Evolutionary conservation across 2,329 filamentous ascomycete species (phyloP), one percentile per base, ranked within the genome.

Genomic region (Tolypocladium paradoxum): DNA sequence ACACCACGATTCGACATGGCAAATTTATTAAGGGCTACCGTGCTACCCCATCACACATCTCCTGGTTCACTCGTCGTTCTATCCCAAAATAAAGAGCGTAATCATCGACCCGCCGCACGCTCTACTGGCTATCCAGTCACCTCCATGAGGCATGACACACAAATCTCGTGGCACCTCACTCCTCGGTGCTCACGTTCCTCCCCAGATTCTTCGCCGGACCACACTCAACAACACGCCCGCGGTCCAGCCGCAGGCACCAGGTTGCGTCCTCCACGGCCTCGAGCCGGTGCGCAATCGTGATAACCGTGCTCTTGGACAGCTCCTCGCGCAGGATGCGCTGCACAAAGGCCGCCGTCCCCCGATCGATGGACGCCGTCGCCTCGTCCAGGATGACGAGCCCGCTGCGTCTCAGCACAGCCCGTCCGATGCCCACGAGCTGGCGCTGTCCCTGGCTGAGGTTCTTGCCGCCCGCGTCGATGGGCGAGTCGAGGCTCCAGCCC

Each of bases 271-370:
- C 71, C 11, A 86, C 83, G 0, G 82, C 83, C 64, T 84, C 79
- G 1, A 84, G 68, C 2, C 82, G 73, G 63, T 85, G 82, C n/a
- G 82, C 82, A 62, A 85, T 84, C 0, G 82, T 83, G 43, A 85
- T 81, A 2, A 85, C 80, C 0, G 82, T 85, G 58, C 78, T 82
- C 16, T 72, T 56, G 4, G 63, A 61, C 46, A 85, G 68, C 61
- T 83, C 80, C 27, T 76, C 73, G 4, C 80, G 66, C 38, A 85
- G 62, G 2, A 84, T 71, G 16, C 76, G 69, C 64, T 85, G 81
- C 53, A 84, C 82, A 24, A 73, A 71, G 22, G 72, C 71, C 0
- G 82, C 82, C 1, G 82, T 85, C 53, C 70, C 73, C 48, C 75
- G 74, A 53, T 85, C 82, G 50, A 85, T 83, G 0, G 77, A 81